A percentile compares a stretch with the other conserved stretches of the same genome.
Evolutionary conservation across 2,329 filamentous ascomycete genomes (phyloP).

Genomic region (Harringtonia aguacate): DNA sequence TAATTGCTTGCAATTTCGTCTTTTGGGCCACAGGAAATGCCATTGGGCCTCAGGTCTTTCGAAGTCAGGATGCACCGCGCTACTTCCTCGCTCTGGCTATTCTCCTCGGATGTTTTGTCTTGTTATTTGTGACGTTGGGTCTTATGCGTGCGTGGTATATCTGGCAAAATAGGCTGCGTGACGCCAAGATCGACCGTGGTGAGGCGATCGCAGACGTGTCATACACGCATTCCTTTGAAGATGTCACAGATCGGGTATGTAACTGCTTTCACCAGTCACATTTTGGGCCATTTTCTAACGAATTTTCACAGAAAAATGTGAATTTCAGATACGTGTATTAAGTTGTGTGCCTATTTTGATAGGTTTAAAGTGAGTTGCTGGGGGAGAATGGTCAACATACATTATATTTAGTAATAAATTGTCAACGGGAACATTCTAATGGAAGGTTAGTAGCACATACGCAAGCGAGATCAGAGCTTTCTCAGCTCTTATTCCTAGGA

Average conservation of each 20-base stretch:
- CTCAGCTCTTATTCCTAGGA: too few species aligned
- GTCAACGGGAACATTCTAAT: too few species aligned
- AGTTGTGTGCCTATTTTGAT: too few species aligned
- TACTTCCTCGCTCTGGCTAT: constrained; percentile 62
- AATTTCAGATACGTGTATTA: neutral
- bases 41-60: constrained; percentile 52
- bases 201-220: constrained; percentile 15
- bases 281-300: too few species aligned
- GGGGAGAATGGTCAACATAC: too few species aligned
- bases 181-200: constrained; percentile 30
- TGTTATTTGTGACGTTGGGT: constrained; percentile 46
- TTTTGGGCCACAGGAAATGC: constrained; percentile 41
- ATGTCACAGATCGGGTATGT: constrained; percentile 43
- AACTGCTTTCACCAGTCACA: neutral
- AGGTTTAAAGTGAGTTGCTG: too few species aligned
- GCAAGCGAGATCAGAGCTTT: too few species aligned
- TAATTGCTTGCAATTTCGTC: constrained; percentile 59
- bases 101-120: constrained; percentile 57
- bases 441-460: too few species aligned
- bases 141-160: constrained; percentile 34
- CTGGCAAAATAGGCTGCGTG: constrained; percentile 47
- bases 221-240: constrained; percentile 46
- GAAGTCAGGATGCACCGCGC: constrained; percentile 47
- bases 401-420: too few species aligned
- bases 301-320: neutral